phyloP scores from a whole-genome alignment of 164 flowering plant genomes.

The Houttuynia cordata region DNA sequence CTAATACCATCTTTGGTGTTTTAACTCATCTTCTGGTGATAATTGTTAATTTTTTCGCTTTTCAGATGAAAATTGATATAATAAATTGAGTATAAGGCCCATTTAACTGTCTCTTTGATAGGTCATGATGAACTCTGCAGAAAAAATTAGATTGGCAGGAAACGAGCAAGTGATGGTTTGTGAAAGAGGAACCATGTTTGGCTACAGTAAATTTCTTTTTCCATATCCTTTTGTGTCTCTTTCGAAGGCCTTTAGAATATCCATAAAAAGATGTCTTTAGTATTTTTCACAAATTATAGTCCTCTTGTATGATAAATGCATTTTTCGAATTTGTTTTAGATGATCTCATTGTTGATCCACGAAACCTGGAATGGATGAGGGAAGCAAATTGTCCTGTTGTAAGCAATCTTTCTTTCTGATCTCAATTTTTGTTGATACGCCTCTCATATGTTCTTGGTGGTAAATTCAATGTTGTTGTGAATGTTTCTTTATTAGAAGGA shows the following conservation, averaged over 20 bases:
- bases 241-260: neutral
- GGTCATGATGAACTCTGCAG: constrained; percentile 95
- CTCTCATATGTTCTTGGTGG: neutral
- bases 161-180: constrained; percentile 94
- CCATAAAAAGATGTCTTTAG: too few species aligned
- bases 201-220: constrained; percentile 64
- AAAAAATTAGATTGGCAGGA: constrained; percentile 84
- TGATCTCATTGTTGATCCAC: constrained; percentile 97
- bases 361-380: constrained; percentile 95
- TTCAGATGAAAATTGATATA: neutral
- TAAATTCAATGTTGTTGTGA: too few species aligned
- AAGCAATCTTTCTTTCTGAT: constrained; percentile 18
- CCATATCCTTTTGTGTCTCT: neutral
- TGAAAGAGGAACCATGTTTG: constrained; percentile 99
- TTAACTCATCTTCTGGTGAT: neutral
- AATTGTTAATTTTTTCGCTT: neutral
- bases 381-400: constrained; percentile 94
- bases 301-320: neutral
- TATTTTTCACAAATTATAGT: too few species aligned
- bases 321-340: constrained; percentile 28
- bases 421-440: too few species aligned
- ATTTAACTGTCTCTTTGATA: constrained; percentile 10
- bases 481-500: too few species aligned
- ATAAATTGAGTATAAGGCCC: neutral
- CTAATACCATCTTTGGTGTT: too few species aligned